phyloP scores from a whole-genome alignment of 768 basidiomycete species.

The Rhizopogon roseolus region DNA sequence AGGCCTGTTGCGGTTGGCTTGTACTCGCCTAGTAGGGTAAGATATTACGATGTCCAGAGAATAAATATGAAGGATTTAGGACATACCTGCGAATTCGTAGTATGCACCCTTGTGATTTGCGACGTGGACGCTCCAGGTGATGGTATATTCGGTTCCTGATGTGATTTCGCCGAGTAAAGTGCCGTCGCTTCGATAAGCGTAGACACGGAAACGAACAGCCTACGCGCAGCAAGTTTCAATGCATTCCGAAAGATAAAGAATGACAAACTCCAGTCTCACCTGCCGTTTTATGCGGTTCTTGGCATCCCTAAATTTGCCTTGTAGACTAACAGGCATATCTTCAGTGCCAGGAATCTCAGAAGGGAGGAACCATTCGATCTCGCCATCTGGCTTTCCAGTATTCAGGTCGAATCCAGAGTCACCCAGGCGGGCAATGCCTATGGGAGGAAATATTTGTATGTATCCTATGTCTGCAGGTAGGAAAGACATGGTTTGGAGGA shows the following conservation, averaged over 20 bases:
- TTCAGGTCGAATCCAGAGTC: conserved; percentile 19
- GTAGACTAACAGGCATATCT: conserved; percentile 9
- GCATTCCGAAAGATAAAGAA: background rate
- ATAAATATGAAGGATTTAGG: background rate
- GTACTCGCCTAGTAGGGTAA: background rate
- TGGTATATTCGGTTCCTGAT: conserved; percentile 9
- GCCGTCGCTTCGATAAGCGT: conserved; percentile 21
- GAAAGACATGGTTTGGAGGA: background rate
- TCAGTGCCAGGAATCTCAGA: conserved; percentile 25
- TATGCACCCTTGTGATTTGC: conserved; percentile 28
- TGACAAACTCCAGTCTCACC: conserved; percentile 10
- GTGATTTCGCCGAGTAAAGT: conserved; percentile 26
- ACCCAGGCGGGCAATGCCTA: conserved; percentile 30
- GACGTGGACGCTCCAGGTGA: conserved; percentile 28
- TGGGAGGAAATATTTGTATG: conserved; percentile 29
- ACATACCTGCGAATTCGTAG: conserved; percentile 11
- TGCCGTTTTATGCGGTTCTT: conserved; percentile 23
- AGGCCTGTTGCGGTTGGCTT: background rate
- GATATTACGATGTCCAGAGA: background rate
- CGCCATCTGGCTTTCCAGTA: conserved; percentile 3
- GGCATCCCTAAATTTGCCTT: conserved; percentile 15
- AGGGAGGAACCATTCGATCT: conserved; percentile 15
- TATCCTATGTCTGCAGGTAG: background rate
- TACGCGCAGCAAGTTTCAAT: background rate
- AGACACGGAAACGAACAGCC: conserved; percentile 31